Base-by-base conservation (phyloP, 129 eudicot species). In the Flaveria trinervia region DNA sequence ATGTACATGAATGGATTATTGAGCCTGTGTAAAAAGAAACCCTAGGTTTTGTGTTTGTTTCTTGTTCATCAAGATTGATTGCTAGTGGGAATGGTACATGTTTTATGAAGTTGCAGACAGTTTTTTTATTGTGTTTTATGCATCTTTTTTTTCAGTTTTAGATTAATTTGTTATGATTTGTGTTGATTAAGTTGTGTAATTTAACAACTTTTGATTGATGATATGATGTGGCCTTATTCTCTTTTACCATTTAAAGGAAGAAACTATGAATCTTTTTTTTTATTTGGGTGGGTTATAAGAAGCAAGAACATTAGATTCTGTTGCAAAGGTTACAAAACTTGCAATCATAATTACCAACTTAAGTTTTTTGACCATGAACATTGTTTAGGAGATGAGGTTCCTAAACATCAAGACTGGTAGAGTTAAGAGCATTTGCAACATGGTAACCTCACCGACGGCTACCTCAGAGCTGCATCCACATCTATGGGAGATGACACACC, bases 11-110 rank as follows among this genome's bases (percentile, higher is more conserved):
- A 49, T 49, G n/a, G 11, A 13, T 48, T 48, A 13, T 28, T 64
- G 16, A 22, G 23, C 11, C 3, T 65, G 50, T 79, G 86, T 79
- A 73, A 71, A 71, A 82, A 76, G 79, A 66, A 77, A 72, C 82
- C 78, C 71, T 83, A 83, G 84, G 75, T 72, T 80, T 79, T 75
- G 52, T 65, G 70, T 80, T 72, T 81, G 72, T 74, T 67, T 78
- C 49, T 65, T 70, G 41, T 60, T 76, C 3, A 43, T 66, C 51
- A 50, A 28, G 55, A 75, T 64, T 64, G 41, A 28, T 59, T 78
- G 57, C 33, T 75, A 59, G 60, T 50, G 56, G 45, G 77, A 18
- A 60, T 57, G 77, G 74, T 73, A 68, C 65, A 72, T 48, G 68
- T 50, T 65, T 13, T 25, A 23, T 30, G 25, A 43, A 73, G 43